A percentile compares a stretch with the other conserved stretches of the same genome.
phyloP scores from a whole-genome alignment of 164 flowering plant species.

The Vitis amurensis region DNA sequence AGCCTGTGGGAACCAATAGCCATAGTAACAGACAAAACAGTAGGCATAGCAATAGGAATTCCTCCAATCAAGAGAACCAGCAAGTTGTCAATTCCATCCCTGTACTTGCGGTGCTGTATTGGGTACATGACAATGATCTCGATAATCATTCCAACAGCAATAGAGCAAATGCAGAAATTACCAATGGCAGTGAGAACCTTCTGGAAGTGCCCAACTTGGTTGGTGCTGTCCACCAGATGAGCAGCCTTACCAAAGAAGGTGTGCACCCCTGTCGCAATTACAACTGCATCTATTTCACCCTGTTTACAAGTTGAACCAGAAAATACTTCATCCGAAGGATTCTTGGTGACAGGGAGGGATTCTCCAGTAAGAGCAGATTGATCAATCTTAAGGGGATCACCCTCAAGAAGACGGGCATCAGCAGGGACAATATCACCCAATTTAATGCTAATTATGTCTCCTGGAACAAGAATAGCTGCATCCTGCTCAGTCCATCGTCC shows the following conservation, averaged over 20 bases:
- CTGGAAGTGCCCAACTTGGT: conserved; percentile 82
- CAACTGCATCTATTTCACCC: conserved; percentile 80
- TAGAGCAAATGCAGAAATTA: conserved; percentile 78
- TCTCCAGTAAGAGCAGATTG: conserved; percentile 86
- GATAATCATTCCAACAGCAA: conserved; percentile 59
- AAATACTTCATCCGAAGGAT: conserved; percentile 73
- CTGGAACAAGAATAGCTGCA: conserved; percentile 76
- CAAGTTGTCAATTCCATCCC: conserved; percentile 76
- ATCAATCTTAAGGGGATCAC: conserved; percentile 77
- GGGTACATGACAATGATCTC: conserved; percentile 80
- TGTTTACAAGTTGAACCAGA: conserved; percentile 87
- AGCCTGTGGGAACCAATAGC: conserved; percentile 87
- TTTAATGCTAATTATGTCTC: conserved; percentile 74
- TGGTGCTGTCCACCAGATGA: conserved; percentile 79
- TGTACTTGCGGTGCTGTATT: conserved; percentile 61
- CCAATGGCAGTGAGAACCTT: conserved; percentile 81
- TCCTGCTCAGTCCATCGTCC: conserved; percentile 81
- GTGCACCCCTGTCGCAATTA: conserved; percentile 82
- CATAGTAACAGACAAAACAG: conserved; percentile 84
- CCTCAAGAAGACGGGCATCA: conserved; percentile 87
- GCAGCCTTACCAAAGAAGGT: conserved; percentile 88
- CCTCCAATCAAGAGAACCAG: conserved; percentile 86
- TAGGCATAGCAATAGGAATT: conserved; percentile 87
- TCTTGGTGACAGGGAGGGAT: conserved; percentile 77
- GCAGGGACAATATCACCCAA: conserved; percentile 80